Evolutionary conservation across 192 early-diverging fungal genomes (phyloP), one percentile per base, ranked within the genome.

Genomic region (Linnemannia schmuckeri): DNA sequence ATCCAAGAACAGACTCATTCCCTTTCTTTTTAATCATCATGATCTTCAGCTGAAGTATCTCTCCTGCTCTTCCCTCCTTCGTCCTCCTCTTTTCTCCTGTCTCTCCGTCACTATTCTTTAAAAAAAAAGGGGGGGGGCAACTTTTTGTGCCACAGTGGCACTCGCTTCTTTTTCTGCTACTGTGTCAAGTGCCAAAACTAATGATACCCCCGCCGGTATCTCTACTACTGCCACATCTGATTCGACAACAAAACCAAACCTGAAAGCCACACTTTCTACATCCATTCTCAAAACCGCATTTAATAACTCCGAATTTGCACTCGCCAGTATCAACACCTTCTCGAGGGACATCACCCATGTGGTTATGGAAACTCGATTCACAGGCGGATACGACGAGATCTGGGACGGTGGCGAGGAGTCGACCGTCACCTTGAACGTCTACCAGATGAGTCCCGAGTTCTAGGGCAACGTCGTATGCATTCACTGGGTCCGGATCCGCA

Each of bases 341-440:
- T 54, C 1, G 52, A 54, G 15, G 4, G 52, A 54, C 17, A 54
- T 54, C 15, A 54, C 5, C 17, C 52, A 18, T 20, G 52, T 20
- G 52, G 52, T 13, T 17, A 54, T 20, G 17, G 52, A 6, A 4
- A 18, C 52, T 20, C 47, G 72, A 42, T 73, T 73, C 72, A 73
- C 71, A n/a, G 71, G 46, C 71, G 79, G 85, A 69, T 72, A 80
- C 24, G 72, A 40, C 30, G 82, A 76, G 66, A 70, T 57, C 20
- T 76, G 55, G 42, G 82, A 83, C 46, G 74, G 74, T 44, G 57
- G 84, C 30, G 37, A 77, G 9, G 73, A 75, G 35, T 42, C 44
- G 61, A 85, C 85, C 57, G 78, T 80, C 46, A 83, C 88, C 27
- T 74, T 89, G 70, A 79, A 77, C 37, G 49, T 71, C 24, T 46